Base-by-base conservation (phyloP, 192 early-diverging fungal genomes). In the Backusella tarrabulga region DNA sequence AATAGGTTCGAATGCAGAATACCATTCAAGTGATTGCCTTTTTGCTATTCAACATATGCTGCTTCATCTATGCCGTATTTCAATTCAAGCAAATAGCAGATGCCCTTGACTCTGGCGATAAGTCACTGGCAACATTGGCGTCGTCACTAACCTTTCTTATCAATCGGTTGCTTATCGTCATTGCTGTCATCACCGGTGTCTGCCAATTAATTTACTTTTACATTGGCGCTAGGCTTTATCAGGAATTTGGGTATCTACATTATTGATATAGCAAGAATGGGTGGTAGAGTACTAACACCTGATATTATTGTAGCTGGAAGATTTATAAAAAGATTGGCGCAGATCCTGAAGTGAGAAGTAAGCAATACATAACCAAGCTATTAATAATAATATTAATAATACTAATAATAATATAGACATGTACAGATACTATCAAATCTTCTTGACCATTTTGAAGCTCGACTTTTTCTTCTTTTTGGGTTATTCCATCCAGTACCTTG, bases 401-500 rank as follows among this genome's bases (percentile, higher is more conserved):
- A 29, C 3, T 23, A 9, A 12, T 29, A 8, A 15, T 4, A 14
- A 26, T 50, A 69, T 71, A 88, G 87, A 74, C 40, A 87, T 89
- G 87, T 90, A 87, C 68, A 80, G 88, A 35, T 81, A 85, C 34
- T 94, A 94, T 80, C 93, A 95, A 60, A 89, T 96, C 66, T 94
- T 94, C 78, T 75, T 96, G 60, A 85, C 94, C 72, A 83, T 95
- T 11, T 82, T 96, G 29, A 96, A 96, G 79, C 76, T 95, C 15
- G 93, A 95, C 74, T 77, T 95, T 1, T 96, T 94, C 85, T 96
- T 96, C 86, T 94, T 94, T 76, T 67, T 93, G 23, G 87, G 87
- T 9, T 94, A 94, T 74, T 87, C 89, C 19, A 84, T 93, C 35
- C 92, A 94, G 77, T 90, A 86, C 46, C 74, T 93, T 34, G 83